Evolutionary conservation across 2,329 filamentous ascomycete species (phyloP).

Genomic region (Scedosporium dehoogii): DNA sequence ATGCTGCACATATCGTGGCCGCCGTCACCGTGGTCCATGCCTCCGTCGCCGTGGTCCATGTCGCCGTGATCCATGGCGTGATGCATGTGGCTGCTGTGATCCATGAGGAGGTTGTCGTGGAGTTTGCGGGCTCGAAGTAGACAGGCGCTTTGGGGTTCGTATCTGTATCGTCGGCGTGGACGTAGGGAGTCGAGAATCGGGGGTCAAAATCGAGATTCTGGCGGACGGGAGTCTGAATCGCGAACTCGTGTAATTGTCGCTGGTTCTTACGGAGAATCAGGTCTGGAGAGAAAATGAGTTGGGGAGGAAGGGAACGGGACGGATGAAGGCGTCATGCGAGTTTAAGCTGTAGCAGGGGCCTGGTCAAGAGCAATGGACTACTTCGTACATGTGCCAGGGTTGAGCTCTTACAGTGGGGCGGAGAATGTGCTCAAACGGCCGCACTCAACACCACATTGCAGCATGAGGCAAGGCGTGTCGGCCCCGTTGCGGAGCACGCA

Average conservation of each 20-base stretch:
- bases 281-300: neutral
- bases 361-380: too few relatives aligned
- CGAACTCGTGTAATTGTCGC: neutral
- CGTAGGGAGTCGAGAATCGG: neutral
- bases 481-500: neutral
- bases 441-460: constrained; percentile 16
- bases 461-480: too few relatives aligned
- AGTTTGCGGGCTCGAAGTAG: neutral
- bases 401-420: neutral
- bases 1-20: constrained; percentile 72
- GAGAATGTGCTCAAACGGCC: constrained; percentile 32
- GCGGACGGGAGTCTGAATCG: neutral
- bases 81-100: constrained; percentile 13
- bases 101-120: constrained; percentile 29
- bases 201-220: neutral
- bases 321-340: constrained; percentile 2
- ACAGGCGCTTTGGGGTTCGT: neutral
- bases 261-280: neutral
- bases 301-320: neutral
- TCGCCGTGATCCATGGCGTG: constrained; percentile 33
- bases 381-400: too few relatives aligned
- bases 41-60: constrained; percentile 46
- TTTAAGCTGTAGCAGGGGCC: neutral
- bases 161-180: neutral
- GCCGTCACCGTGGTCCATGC: constrained; percentile 48